Evolutionary conservation across 768 basidiomycete species (phyloP).

Genomic region (Lentinula lateritia): DNA sequence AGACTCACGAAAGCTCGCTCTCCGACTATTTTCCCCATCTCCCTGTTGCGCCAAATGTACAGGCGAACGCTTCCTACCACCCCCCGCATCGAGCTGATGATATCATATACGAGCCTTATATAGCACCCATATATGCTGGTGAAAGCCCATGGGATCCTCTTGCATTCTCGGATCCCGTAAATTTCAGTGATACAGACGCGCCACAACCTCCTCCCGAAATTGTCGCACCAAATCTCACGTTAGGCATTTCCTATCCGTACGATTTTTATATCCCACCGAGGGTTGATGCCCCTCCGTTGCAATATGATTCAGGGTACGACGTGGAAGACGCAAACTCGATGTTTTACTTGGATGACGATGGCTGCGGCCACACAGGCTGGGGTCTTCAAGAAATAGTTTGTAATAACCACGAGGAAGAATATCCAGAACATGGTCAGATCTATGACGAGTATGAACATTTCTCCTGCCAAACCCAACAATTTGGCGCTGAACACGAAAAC

Average conservation of each 20-base stretch:
- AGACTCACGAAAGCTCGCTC: neutral
- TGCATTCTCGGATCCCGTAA: neutral
- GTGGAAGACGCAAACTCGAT: neutral
- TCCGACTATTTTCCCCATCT: neutral
- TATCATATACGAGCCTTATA: neutral
- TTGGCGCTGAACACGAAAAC: neutral
- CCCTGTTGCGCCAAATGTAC: neutral
- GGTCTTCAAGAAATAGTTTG: neutral
- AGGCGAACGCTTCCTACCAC: neutral
- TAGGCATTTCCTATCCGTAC: neutral
- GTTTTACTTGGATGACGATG: neutral
- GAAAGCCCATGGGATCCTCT: neutral
- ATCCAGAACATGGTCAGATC: neutral
- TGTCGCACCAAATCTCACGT: neutral
- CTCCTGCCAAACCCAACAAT: neutral
- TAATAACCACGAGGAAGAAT: neutral
- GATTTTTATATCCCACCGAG: slow-evolving; percentile 3
- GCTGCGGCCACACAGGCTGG: neutral
- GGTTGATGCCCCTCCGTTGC: neutral
- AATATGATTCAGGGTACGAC: neutral
- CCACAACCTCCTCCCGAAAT: neutral
- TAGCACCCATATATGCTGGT: neutral
- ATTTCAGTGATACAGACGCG: neutral
- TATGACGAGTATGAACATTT: neutral
- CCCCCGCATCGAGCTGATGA: neutral